phyloP scores from a whole-genome alignment of 768 basidiomycete genomes.

The Tylopilus vinaceipallidus region DNA sequence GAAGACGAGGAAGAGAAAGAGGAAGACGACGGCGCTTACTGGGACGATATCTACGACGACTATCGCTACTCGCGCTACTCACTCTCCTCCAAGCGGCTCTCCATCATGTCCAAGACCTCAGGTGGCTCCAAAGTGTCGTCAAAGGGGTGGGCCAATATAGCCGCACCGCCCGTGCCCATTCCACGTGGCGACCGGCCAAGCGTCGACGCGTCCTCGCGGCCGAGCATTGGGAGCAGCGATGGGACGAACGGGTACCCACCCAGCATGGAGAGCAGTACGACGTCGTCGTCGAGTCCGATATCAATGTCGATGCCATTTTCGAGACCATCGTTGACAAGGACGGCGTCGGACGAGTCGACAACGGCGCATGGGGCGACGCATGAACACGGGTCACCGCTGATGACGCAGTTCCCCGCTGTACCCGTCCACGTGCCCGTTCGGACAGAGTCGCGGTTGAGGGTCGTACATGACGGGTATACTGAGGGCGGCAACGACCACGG shows the following conservation, averaged over 20 bases:
- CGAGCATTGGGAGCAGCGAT: slow-evolving; percentile 23
- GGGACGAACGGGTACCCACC: slow-evolving; percentile 19
- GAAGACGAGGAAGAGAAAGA: slow-evolving; percentile 21
- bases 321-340: slow-evolving; percentile 21
- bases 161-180: slow-evolving; percentile 25
- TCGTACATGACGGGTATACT: slow-evolving; percentile 27
- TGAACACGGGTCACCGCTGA: slow-evolving; percentile 20
- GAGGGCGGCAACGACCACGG: slow-evolving; percentile 19
- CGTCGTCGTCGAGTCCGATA: slow-evolving; percentile 12
- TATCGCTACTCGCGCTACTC: slow-evolving; percentile 72
- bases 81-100: slow-evolving; percentile 35
- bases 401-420: slow-evolving; percentile 32
- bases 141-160: slow-evolving; percentile 14
- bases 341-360: slow-evolving; percentile 26
- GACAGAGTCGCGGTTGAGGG: slow-evolving; percentile 30
- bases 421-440: slow-evolving; percentile 30
- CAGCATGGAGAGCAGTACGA: slow-evolving; percentile 23
- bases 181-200: slow-evolving; percentile 16
- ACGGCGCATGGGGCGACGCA: no score
- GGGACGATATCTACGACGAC: slow-evolving; percentile 83
- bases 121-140: slow-evolving; percentile 28
- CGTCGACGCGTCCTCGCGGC: slow-evolving; percentile 9
- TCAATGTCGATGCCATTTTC: slow-evolving; percentile 16
- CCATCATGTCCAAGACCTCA: slow-evolving; percentile 21
- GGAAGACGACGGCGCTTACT: slow-evolving; percentile 40